Evolutionary conservation across 805 yeast species (phyloP).

Genomic region (Torulaspora franciscae): DNA sequence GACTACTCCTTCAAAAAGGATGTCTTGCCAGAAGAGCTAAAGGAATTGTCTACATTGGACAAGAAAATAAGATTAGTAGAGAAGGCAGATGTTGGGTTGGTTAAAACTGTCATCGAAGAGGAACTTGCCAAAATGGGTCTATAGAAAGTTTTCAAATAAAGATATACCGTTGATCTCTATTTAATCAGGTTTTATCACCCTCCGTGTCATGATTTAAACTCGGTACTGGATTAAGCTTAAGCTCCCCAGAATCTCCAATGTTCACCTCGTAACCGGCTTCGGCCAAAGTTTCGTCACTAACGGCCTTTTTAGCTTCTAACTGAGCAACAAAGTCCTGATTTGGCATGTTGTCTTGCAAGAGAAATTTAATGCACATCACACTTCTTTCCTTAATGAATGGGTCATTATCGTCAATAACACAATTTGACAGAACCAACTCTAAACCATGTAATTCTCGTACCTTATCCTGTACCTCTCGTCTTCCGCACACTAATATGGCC

Average conservation of each 20-base stretch:
- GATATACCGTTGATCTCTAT: neutral
- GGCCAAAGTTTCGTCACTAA: constrained; percentile 52
- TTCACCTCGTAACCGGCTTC: constrained; percentile 77
- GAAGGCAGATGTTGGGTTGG: constrained; percentile 64
- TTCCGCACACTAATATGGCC: constrained; percentile 50
- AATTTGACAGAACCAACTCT: constrained; percentile 67
- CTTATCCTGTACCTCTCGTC: constrained; percentile 57
- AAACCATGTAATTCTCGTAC: constrained; percentile 64
- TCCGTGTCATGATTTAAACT: neutral
- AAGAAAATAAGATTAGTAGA: constrained; percentile 71
- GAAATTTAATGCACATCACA: constrained; percentile 67
- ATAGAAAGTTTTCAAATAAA: constrained; percentile 11
- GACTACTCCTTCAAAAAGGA: constrained; percentile 83
- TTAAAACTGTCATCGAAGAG: constrained; percentile 70
- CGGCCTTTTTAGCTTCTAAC: constrained; percentile 69
- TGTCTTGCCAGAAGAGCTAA: constrained; percentile 86
- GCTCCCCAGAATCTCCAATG: constrained; percentile 60
- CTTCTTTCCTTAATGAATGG: constrained; percentile 85
- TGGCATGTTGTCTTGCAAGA: constrained; percentile 55
- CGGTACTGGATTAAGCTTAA: constrained; percentile 42
- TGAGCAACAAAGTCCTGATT: constrained; percentile 75
- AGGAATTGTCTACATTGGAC: constrained; percentile 60
- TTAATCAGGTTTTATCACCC: constrained; percentile 1
- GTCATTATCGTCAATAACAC: constrained; percentile 81
- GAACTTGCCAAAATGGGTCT: constrained; percentile 53